phyloP scores from a whole-genome alignment of 805 yeast genomes.

The Ogataea trehalophila region DNA sequence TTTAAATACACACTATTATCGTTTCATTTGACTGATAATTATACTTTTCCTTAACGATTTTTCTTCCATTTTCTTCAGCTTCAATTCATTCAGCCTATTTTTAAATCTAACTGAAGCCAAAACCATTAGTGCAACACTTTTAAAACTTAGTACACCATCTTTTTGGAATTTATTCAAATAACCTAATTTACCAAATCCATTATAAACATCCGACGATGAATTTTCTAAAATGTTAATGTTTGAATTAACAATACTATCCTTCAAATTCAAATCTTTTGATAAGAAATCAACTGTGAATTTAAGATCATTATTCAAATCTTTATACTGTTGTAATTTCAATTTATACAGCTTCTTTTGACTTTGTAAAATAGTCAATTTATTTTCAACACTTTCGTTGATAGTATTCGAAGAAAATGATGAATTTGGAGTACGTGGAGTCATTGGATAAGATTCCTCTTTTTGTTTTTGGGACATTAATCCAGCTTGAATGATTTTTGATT shows the following conservation, averaged over 20 bases:
- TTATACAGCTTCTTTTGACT: slow-evolving; percentile 42
- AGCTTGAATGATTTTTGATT: slow-evolving; percentile 15
- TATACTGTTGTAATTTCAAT: slow-evolving; percentile 43
- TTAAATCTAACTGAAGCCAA: slow-evolving; percentile 35
- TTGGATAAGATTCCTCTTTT: slow-evolving; percentile 19
- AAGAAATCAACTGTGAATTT: slow-evolving; percentile 31
- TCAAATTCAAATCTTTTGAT: slow-evolving; percentile 24
- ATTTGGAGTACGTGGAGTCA: slow-evolving; percentile 3
- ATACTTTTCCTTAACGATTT: slow-evolving; percentile 15
- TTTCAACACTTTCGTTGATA: background rate
- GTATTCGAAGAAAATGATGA: background rate
- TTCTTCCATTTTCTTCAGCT: slow-evolving; percentile 12
- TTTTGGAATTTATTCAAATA: background rate
- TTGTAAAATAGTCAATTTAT: slow-evolving; percentile 25
- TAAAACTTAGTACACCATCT: slow-evolving; percentile 17
- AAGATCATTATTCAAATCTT: slow-evolving; percentile 32
- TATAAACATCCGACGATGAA: no score
- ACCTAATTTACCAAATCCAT: no score
- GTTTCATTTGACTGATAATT: slow-evolving; percentile 1
- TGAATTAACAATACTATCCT: slow-evolving; percentile 17
- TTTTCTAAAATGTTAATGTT: slow-evolving; percentile 22
- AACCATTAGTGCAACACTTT: slow-evolving; percentile 30
- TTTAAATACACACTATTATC: slow-evolving; percentile 3
- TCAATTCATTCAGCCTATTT: slow-evolving; percentile 27
- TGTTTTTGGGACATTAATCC: slow-evolving; percentile 10